Conservation (phyloP, 2,329 filamentous ascomycete genomes). For the Hymenotorrendiella dingleyae region DNA sequence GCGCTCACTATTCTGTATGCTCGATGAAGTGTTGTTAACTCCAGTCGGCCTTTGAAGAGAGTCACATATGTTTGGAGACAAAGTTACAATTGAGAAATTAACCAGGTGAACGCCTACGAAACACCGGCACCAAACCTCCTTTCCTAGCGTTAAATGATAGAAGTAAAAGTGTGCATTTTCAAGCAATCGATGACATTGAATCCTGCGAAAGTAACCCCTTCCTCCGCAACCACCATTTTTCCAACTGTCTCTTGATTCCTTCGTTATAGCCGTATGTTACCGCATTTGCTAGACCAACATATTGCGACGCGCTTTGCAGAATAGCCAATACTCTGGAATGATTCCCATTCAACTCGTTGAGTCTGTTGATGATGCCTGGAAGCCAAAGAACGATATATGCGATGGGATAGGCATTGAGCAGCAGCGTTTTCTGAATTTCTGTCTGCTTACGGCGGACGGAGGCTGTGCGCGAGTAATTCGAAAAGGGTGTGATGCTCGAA, state of each 20-base stretch:
- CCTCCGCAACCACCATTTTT: slow-evolving; percentile 1
- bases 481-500: not conserved
- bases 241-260: slow-evolving; percentile 17
- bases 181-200: no score
- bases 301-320: slow-evolving; percentile 33
- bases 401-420: slow-evolving; percentile 35
- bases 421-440: slow-evolving; percentile 26
- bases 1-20: no score
- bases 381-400: slow-evolving; percentile 35
- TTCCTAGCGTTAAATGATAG: no score
- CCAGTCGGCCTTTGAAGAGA: no score
- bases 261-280: slow-evolving; percentile 35
- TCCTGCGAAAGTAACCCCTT: no score
- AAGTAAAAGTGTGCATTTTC: no score
- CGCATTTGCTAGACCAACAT: slow-evolving; percentile 33
- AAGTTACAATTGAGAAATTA: no score
- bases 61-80: no score
- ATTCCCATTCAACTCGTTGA: slow-evolving; percentile 30
- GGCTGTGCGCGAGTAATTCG: not conserved
- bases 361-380: slow-evolving; percentile 33
- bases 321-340: slow-evolving; percentile 22
- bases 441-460: not conserved
- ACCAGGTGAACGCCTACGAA: no score
- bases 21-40: no score
- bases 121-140: no score